Conservation (phyloP, 345 rosid genomes). For the Combretum micranthum region DNA sequence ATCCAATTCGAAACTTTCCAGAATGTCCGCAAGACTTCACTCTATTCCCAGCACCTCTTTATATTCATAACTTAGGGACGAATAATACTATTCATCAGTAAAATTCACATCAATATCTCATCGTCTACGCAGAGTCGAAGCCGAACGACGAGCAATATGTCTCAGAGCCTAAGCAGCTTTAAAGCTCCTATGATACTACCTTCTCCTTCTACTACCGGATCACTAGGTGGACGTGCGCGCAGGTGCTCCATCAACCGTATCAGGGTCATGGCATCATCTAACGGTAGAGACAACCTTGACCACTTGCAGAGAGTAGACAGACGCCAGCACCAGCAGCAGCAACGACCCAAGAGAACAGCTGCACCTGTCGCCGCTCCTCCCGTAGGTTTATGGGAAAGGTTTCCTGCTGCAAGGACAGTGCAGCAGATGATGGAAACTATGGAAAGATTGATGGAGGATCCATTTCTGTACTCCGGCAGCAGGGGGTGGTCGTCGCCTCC, state of each 20-base stretch:
- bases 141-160: background rate
- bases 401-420: conserved; percentile 52
- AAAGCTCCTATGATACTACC: conserved; percentile 8
- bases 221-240: background rate
- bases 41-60: too few species aligned
- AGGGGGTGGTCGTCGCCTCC: conserved; percentile 28
- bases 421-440: conserved; percentile 67
- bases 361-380: conserved; percentile 36
- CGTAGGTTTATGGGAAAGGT: conserved; percentile 36
- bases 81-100: background rate
- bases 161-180: conserved; percentile 3
- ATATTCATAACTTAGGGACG: too few species aligned
- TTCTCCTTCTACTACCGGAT: background rate
- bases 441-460: conserved; percentile 52
- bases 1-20: too few species aligned
- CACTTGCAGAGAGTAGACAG: conserved; percentile 34
- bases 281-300: conserved; percentile 37
- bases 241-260: conserved; percentile 2
- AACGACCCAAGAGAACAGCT: conserved; percentile 28
- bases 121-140: background rate
- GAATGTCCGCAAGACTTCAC: too few species aligned
- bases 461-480: conserved; percentile 25
- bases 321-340: conserved; percentile 8
- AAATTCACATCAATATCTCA: background rate
- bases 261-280: conserved; percentile 24